A percentile compares a stretch with the other conserved stretches of the same genome.
phyloP scores from a whole-genome alignment of 1,139 yeast species.

The Magnusiomyces tetraspermus region DNA sequence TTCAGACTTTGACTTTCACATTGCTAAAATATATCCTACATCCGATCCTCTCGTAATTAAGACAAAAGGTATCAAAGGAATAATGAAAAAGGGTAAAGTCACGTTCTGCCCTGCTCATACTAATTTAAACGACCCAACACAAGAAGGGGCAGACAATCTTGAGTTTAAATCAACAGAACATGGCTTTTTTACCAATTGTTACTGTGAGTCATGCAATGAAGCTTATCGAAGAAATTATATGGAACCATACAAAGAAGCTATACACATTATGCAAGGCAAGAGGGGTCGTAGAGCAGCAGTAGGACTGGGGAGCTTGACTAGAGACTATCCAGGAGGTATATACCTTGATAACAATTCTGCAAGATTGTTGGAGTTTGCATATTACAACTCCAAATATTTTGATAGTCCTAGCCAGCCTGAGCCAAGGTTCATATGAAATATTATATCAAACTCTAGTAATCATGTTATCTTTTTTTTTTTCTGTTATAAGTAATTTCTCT shows the following conservation, averaged over 20 bases:
- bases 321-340: neutral
- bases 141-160: too few species aligned
- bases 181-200: slow-evolving; percentile 1
- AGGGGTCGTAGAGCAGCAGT: neutral
- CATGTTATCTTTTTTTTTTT: too few species aligned
- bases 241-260: slow-evolving; percentile 1
- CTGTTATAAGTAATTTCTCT: too few species aligned
- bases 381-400: slow-evolving; percentile 1
- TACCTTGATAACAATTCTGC: neutral
- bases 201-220: slow-evolving; percentile 1
- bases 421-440: neutral
- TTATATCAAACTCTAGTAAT: too few species aligned
- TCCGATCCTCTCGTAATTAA: neutral
- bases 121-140: too few species aligned
- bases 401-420: neutral
- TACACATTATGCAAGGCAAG: neutral
- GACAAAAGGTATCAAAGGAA: neutral
- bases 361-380: slow-evolving; percentile 1
- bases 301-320: neutral
- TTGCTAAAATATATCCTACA: neutral
- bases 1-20: neutral
- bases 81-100: neutral
- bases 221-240: slow-evolving; percentile 1
- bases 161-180: neutral
- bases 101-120: neutral